Percentiles rank a stretch among this genome's conserved stretches.
Evolutionary conservation across 768 basidiomycete genomes (phyloP).

Genomic region (Gelatoporia subvermispora): DNA sequence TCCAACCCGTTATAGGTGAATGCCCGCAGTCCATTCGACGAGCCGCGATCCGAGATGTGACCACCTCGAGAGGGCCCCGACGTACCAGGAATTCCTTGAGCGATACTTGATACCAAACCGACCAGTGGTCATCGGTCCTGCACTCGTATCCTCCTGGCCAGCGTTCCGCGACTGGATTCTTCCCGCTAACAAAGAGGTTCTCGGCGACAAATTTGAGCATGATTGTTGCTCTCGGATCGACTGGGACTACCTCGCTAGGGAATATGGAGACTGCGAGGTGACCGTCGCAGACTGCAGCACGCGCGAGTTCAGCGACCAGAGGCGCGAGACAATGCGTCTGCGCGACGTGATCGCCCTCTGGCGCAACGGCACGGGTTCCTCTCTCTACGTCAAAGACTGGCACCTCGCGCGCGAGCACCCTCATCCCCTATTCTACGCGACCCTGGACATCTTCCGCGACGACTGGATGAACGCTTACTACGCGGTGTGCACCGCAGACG

Average conservation of each 20-base stretch:
- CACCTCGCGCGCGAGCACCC: constrained; percentile 19
- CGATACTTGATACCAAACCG: constrained; percentile 17
- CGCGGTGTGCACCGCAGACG: constrained; percentile 20
- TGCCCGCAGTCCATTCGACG: not conserved
- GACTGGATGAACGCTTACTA: constrained; percentile 29
- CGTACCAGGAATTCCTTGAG: constrained; percentile 18
- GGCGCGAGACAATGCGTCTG: constrained; percentile 14
- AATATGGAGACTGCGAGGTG: constrained; percentile 17
- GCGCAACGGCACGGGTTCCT: constrained; percentile 11
- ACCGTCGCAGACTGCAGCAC: constrained; percentile 21
- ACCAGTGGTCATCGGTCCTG: constrained; percentile 19
- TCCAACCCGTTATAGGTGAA: not conserved
- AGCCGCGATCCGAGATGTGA: not conserved
- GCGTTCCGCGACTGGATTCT: constrained; percentile 15
- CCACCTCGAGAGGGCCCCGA: constrained; percentile 1
- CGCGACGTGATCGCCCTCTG: constrained; percentile 18
- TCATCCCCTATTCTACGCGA: constrained; percentile 18
- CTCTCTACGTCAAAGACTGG: constrained; percentile 27
- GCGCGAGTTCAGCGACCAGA: constrained; percentile 21
- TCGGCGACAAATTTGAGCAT: too few species aligned
- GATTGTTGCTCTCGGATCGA: constrained; percentile 7
- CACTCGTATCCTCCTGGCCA: constrained; percentile 16
- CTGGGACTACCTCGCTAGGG: constrained; percentile 13
- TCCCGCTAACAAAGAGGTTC: not conserved
- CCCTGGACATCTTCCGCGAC: constrained; percentile 23